Evolutionary conservation across 768 basidiomycete species (phyloP), one percentile per base, ranked within the genome.

Genomic region (Multifurca ochricompacta): DNA sequence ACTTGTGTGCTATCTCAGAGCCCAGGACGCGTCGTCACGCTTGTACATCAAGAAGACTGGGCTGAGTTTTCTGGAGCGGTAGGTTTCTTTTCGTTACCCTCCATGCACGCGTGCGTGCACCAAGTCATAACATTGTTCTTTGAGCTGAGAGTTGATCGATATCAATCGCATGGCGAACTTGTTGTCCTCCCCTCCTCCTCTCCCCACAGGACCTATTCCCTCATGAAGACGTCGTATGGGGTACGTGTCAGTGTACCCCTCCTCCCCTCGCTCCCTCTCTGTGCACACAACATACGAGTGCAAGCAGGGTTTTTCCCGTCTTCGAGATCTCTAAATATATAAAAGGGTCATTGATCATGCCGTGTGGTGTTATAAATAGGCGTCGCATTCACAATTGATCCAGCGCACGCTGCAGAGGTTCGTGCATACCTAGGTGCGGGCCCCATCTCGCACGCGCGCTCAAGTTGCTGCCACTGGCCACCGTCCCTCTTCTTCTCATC

Each of bases 31-130:
- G 94, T 95, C 1, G 93, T 95, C 1, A 97, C 93, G 0, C 74
- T 97, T 2, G 75, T 96, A 8, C 86, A 88, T 61, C 87, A 89
- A 54, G 81, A 85, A 65, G 90, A 95, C 41, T 97, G 94, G 94
- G 83, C 84, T 32, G 66, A 68, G 11, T 83, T 88, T 64, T 86
- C 86, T 6, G 72, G 64, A n/a, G 77, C 80, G 16, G 89, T 88
- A 59, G 55, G 79, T 64, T 2, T 7, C n/a, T n/a, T 39, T 6
- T 13, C 1, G 23, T 21, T 36, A 21, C 11, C 7, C n/a, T 6
- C 42, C n/a, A n/a, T n/a, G n/a, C n/a, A n/a, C n/a, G n/a, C n/a
- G n/a, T n/a, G n/a, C n/a, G n/a, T n/a, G n/a, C n/a, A n/a, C n/a
- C n/a, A n/a, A n/a, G n/a, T n/a, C n/a, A n/a, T n/a, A n/a, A n/a